Evolutionary conservation across 345 rosid species (phyloP), one percentile per base, ranked within the genome.

Genomic region (Luvunga scandens): DNA sequence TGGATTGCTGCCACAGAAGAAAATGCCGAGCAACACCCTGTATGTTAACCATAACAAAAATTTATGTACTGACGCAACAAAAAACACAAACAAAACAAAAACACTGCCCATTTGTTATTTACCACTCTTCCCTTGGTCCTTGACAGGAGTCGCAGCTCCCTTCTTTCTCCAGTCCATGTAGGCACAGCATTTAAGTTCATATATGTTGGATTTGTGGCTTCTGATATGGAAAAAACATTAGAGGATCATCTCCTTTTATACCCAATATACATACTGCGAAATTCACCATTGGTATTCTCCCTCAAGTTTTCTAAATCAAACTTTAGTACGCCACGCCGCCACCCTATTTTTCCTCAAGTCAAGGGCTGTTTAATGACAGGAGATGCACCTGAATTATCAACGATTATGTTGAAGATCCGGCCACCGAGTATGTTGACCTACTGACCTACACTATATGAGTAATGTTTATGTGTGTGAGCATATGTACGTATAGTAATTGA

Each of bases 1-100:
- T 91, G 92, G 28, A 85, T 81, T 12, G 91, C 92, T 71, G 91
- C 93, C 66, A 86, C 84, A 0, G 92, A 86, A 10, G 91, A 85
- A 81, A 88, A 91, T 59, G 93, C 93, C 95, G 91, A 89, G 68
- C 95, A 91, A 84, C 81, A 56, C 9, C 90, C 95, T 89, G 21
- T 27, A 31, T 9, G 60, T 61, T 13, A 31, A 69, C 31, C 24
- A 27, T 67, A 53, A 25, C 56, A 69, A 71, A 31, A 1, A 48
- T 3, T 42, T 31, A 34, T 3, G 48, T 10, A 42, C 48, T 18
- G 27, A 56, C n/a, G 2, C 10, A 1, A 25, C 10, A 12, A 24
- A 31, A 27, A 39, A 8, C 9, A 60, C 38, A 25, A 34, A 69
- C 31, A 71, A 79, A 50, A 61, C 33, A 38, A 76, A 59, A 60